Evolutionary conservation across 495 filamentous ascomycete species (phyloP), one percentile per base, ranked within the genome.

Genomic region (Talaromyces stipitatus): DNA sequence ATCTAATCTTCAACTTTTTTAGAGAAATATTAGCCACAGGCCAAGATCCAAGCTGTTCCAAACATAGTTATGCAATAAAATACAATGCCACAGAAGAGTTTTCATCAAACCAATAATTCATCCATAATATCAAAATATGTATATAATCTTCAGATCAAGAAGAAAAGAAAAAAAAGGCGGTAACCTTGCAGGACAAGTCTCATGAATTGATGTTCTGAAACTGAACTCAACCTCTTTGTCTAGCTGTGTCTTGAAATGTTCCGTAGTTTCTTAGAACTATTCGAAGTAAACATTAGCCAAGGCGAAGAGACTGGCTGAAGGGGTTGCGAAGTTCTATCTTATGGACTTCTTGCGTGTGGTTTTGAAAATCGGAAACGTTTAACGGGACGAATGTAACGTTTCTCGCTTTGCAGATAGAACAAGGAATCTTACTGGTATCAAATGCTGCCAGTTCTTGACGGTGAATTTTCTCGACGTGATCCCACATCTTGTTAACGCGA

Each of bases 271-370:
- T 45, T 45, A 2, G 38, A 45, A 45, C n/a, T 45, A 45, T 45
- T 45, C 20, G 38, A 45, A 45, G 38, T 45, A 45, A 45, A 45
- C 38, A 45, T 45, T 45, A 45, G 38, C 16, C 16, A 45, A 45
- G 38, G 38, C 16, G 38, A 22, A 45, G 38, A 45, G 38, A 45
- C n/a, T 22, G 38, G 38, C n/a, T 29, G 50, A 36, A 53, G 32
- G 50, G 50, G 20, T 53, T 29, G 6, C 38, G 38, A 45, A 45
- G 38, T 22, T 45, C 20, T 45, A 45, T 45, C 38, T 46, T 53
- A 33, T 60, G 58, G 36, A 61, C 54, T 43, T 23, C 27, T 28
- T 56, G 43, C 47, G 54, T 54, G 24, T 57, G 59, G 18, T 57
- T 61, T 54, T 61, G 43, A 47, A 57, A 61, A 46, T 38, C 14